Evolutionary conservation across 208 protist species (phyloP), one percentile per base, ranked within the genome.

Genomic region (Leishmania tarentolae): DNA sequence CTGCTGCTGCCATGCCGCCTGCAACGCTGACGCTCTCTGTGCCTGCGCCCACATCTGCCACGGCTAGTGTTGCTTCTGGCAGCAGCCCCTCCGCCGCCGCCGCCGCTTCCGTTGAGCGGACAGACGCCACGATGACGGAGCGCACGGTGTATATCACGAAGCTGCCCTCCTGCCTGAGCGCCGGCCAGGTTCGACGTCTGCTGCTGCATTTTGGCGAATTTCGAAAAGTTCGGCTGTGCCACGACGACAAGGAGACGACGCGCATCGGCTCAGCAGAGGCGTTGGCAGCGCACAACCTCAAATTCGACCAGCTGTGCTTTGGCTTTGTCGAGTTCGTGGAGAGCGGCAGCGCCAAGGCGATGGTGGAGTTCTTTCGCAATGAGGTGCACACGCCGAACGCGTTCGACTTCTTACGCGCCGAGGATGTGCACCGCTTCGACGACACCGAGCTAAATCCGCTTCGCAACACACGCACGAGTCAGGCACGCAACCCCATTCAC

Each of bases 311-410:
- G 31, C 74, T 94, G 50, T 93, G 88, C 79, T 94, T 91, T 73
- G 91, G 91, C 73, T 96, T 96, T 76, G 91, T 96, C 0, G 93
- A 96, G 83, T 96, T 94, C 73, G 86, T 78, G 0, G 89, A 94
- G 68, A 76, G 71, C 31, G 65, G 74, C 52, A 87, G 90, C 35
- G 90, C 93, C 40, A 88, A 88, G 70, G 89, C 91, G 74, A 95
- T 96, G 87, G 84, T 96, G 46, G 93, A 96, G 76, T 95, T 92
- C 83, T 96, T 96, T 84, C 91, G 93, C 65, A 96, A 95, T 79
- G 84, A 87, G 42, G 83, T 83, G 65, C 87, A 90, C 77, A 90
- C 57, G 0, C 53, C 76, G 5, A 76, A 81, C 37, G 85, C 93
- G 5, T 92, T 96, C 75, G 82, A 80, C 82, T 94, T 94, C 78